Evolutionary conservation across 108 stramenopile genomes (phyloP).

Genomic region (Skeletonema costatum): DNA sequence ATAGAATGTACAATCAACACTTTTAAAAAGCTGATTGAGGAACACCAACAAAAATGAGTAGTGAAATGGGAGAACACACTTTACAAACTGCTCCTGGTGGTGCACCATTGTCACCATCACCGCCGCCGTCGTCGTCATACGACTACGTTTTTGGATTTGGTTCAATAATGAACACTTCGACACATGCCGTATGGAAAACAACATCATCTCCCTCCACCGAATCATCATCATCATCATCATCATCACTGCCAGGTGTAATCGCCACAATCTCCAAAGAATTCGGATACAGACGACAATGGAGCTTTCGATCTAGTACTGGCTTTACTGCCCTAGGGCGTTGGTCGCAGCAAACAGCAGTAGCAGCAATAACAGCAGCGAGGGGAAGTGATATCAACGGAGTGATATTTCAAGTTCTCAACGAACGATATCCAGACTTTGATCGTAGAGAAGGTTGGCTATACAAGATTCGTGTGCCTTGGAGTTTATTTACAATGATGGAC

Average conservation of each 20-base stretch:
- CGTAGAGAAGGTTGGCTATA: conserved; percentile 68
- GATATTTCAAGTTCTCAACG: conserved; percentile 53
- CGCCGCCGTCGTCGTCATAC: not conserved
- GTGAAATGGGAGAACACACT: no score
- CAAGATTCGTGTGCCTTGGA: conserved; percentile 49
- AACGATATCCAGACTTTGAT: conserved; percentile 59
- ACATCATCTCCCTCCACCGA: not conserved
- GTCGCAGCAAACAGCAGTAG: conserved; percentile 1
- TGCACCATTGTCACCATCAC: not conserved
- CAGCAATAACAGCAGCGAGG: conserved; percentile 20
- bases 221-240: not conserved
- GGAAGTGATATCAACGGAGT: conserved; percentile 60
- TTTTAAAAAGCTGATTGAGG: no score
- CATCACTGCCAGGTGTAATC: conserved; percentile 24
- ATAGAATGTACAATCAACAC: not conserved
- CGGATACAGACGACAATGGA: conserved; percentile 66
- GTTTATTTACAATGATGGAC: conserved; percentile 26
- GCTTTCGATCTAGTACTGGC: conserved; percentile 71
- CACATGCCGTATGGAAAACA: conserved; percentile 66
- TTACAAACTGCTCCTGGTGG: not conserved
- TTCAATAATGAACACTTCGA: conserved; percentile 65
- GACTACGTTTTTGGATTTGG: conserved; percentile 77
- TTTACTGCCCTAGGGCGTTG: conserved; percentile 69
- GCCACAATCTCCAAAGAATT: conserved; percentile 45
- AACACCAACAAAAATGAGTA: no score